Percentiles rank a stretch among this genome's conserved stretches.
Evolutionary conservation across 169 alveolate genomes (phyloP).

Genomic region (Sarcocystis neurona): DNA sequence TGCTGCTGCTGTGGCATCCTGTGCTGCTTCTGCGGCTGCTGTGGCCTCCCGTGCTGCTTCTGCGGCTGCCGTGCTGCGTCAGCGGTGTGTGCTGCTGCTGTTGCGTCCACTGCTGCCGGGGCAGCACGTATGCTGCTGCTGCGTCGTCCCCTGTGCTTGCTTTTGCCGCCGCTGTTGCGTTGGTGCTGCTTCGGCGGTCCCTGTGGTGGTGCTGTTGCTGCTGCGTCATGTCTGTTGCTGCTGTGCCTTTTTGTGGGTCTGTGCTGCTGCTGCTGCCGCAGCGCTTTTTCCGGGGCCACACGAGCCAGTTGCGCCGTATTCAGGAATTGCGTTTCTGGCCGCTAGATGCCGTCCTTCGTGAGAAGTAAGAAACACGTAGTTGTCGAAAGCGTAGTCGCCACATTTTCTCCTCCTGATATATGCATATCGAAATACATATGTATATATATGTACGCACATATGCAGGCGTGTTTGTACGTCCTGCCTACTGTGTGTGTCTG

Average conservation of each 20-base stretch:
- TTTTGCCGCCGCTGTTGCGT: background rate
- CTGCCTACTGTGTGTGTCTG: too few relatives aligned
- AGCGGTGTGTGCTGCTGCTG: background rate
- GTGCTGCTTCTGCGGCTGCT: too few relatives aligned
- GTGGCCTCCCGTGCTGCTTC: background rate
- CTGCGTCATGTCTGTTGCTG: too few relatives aligned
- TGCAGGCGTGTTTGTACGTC: too few relatives aligned
- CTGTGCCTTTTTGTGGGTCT: too few relatives aligned
- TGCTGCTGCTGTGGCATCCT: too few relatives aligned
- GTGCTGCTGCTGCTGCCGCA: conserved; percentile 11
- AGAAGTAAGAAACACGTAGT: too few relatives aligned
- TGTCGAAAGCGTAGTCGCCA: too few relatives aligned
- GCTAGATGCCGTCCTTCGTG: conserved; percentile 53
- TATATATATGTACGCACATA: background rate
- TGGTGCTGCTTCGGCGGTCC: background rate
- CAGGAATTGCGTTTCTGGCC: conserved; percentile 63
- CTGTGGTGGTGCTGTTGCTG: background rate
- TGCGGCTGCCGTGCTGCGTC: background rate
- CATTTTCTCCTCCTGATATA: too few relatives aligned
- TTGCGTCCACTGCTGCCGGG: background rate
- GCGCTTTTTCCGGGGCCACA: conserved; percentile 55
- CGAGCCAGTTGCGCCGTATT: conserved; percentile 52
- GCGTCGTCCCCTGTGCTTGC: background rate
- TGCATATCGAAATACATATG: too few relatives aligned
- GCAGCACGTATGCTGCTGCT: background rate